Base-by-base conservation (phyloP, 441 rosid species). In the Populus tomentosa region DNA sequence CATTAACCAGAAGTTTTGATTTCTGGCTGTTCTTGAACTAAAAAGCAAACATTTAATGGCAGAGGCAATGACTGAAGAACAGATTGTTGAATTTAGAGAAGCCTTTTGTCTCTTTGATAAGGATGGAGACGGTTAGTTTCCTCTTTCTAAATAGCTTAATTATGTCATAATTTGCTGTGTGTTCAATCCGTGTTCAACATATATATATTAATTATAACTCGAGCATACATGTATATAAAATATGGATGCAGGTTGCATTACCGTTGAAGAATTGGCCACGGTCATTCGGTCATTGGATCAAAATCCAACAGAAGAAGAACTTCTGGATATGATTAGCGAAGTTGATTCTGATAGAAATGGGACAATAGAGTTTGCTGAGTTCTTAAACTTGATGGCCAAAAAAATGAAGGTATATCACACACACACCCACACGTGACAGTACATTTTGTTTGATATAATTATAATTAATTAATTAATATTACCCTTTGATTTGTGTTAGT, bases 211-310 rank as follows among this genome's bases (percentile, higher is more conserved):
- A 23, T 63, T 23, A 67, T 33, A 13, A 14, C 21, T 36, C 7
- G 33, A 36, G 38, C 38, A 36, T 36, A 36, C 38, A 36, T 36
- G 9, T 6, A 32, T 5, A 53, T 3, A 50, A 24, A 4, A 5
- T 64, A 35, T 9, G 32, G 62, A 5, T 74, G 32, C 53, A 91
- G 95, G 90, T 79, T 90, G 93, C 86, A 90, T 92, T 72, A 93
- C 98, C 6, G 68, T 86, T 32, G 98, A 90, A 75, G 98, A 95
- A 81, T 77, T 93, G 84, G 97, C 93, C 0, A 88, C 86, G 4
- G 95, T 89, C 84, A 90, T 95, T 46, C 84, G 87, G 38, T 93
- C 94, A 6, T 80, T 95, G 84, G 94, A 90, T 84, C 97, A 89
- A 74, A 88, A 85, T 38, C 98, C 98, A 2, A 87, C 92, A 0